Conservation (phyloP, 257 asterid genomes). For the Cynanchum wilfordii region DNA sequence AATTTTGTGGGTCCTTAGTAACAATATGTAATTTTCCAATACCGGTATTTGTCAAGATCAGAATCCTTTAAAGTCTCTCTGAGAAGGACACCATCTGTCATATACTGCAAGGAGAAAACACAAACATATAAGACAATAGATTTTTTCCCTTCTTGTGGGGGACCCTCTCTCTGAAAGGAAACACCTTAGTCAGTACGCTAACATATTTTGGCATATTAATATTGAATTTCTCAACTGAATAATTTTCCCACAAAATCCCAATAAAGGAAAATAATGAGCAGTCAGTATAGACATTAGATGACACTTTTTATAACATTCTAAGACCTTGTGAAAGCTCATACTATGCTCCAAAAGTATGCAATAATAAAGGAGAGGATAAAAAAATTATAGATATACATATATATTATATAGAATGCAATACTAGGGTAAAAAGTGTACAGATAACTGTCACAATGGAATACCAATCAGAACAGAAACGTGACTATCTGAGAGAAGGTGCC, state of each 20-base stretch:
- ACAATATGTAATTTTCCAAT: constrained; percentile 12
- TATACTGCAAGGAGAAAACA: constrained; percentile 51
- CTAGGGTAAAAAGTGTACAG: neutral
- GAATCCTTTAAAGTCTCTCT: constrained; percentile 93
- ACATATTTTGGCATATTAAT: neutral
- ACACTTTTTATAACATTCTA: neutral
- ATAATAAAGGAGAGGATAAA: neutral
- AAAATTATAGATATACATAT: no score
- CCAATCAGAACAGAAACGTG: neutral
- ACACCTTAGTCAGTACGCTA: neutral
- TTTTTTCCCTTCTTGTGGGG: neutral
- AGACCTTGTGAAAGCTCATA: neutral
- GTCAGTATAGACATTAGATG: neutral
- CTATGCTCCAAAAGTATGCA: neutral
- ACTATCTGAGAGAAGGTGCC: neutral
- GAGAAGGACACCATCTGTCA: constrained; percentile 98
- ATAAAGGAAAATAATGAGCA: neutral
- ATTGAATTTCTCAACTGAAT: neutral
- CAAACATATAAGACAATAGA: neutral
- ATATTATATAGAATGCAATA: no score
- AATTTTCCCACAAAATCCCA: neutral
- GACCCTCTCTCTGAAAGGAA: neutral
- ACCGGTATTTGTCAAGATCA: constrained; percentile 93
- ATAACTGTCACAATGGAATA: neutral
- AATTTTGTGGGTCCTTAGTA: constrained; percentile 13